Evolutionary conservation across 768 basidiomycete species (phyloP).

Genomic region (Leccinum uliginosum): DNA sequence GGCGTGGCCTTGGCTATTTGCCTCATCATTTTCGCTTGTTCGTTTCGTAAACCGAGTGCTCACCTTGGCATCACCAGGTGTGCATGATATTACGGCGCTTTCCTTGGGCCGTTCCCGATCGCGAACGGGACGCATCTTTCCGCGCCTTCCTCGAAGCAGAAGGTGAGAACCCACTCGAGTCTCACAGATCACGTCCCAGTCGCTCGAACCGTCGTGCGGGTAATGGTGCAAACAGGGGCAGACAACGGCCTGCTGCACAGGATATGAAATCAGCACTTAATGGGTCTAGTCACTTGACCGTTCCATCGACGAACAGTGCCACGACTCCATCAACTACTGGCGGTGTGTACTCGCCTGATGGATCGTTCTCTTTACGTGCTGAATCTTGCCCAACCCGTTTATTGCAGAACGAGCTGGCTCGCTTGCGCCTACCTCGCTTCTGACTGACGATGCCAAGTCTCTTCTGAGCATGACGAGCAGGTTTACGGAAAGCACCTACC

Average conservation of each 20-base stretch:
- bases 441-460: conserved; percentile 25
- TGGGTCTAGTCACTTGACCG: background rate
- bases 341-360: conserved; percentile 19
- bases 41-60: conserved; percentile 8
- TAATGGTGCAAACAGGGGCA: conserved; percentile 6
- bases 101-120: conserved; percentile 98
- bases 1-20: background rate
- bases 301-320: conserved; percentile 2
- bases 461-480: conserved; percentile 27
- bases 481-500: conserved; percentile 27
- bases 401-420: conserved; percentile 14
- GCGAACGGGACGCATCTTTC: conserved; percentile 89
- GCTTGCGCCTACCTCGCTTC: conserved; percentile 16
- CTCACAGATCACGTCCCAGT: conserved; percentile 19
- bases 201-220: conserved; percentile 5
- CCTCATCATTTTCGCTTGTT: conserved; percentile 4
- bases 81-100: conserved; percentile 98
- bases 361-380: conserved; percentile 6
- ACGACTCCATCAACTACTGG: conserved; percentile 8
- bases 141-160: conserved; percentile 89
- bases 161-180: conserved; percentile 61
- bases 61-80: conserved; percentile 18
- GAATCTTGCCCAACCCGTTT: conserved; percentile 1
- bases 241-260: background rate
- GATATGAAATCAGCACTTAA: background rate